Conservation (phyloP, 2,329 filamentous ascomycete genomes). For the Pseudogymnoascus sp. region DNA sequence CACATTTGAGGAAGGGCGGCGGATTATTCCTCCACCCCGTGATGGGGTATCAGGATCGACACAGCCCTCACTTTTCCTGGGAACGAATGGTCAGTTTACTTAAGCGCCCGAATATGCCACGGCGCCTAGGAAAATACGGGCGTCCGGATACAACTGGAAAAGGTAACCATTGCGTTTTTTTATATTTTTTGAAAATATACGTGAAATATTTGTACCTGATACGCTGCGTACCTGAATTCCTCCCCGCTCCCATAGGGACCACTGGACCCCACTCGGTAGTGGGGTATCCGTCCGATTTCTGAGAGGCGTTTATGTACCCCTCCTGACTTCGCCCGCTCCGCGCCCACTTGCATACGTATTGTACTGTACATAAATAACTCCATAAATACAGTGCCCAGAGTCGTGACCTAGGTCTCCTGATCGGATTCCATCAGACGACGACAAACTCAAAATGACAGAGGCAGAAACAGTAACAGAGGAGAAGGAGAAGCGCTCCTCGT, state of each 20-base stretch:
- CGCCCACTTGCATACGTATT: slow-evolving; percentile 1
- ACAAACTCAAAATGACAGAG: background rate
- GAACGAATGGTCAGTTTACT: background rate
- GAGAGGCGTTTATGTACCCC: background rate
- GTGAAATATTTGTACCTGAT: background rate
- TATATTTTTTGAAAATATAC: background rate
- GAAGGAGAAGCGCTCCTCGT: slow-evolving; percentile 2
- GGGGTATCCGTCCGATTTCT: background rate
- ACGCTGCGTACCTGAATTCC: background rate
- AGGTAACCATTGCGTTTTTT: background rate
- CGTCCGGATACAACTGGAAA: background rate
- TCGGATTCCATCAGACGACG: background rate
- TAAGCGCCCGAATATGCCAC: background rate
- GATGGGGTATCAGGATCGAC: background rate
- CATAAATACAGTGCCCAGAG: background rate
- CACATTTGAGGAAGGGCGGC: background rate
- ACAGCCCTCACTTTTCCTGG: background rate
- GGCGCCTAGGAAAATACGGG: background rate
- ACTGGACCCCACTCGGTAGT: slow-evolving; percentile 5
- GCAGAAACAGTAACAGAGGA: slow-evolving; percentile 7
- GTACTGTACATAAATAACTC: background rate
- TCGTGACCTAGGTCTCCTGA: background rate
- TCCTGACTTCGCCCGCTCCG: slow-evolving; percentile 4
- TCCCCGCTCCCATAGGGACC: background rate
- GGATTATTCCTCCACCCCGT: background rate